phyloP scores from a whole-genome alignment of 805 yeast genomes.

The Hanseniaspora thailandica region DNA sequence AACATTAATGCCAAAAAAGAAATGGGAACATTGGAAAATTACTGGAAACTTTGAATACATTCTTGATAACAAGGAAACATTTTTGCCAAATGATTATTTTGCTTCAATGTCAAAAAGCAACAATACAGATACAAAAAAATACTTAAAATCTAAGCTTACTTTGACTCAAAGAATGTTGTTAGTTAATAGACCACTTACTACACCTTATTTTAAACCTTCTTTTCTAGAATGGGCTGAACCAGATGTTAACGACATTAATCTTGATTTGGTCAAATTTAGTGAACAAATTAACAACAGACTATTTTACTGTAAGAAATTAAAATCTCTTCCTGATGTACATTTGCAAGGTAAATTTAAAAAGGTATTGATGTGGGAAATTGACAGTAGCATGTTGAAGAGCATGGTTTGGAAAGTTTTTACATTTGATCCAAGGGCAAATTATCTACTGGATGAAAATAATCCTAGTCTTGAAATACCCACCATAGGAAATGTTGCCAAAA shows the following conservation, averaged over 20 bases:
- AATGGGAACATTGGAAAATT: not conserved
- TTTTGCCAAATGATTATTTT: no score
- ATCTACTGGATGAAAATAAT: not conserved
- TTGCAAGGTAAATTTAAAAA: not conserved
- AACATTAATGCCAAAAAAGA: not conserved
- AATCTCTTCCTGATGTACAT: no score
- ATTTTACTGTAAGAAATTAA: not conserved
- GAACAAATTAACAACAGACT: not conserved
- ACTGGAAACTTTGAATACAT: not conserved
- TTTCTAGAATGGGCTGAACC: not conserved
- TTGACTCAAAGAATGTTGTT: no score
- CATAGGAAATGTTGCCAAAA: no score
- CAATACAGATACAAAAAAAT: no score
- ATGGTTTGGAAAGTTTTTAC: slow-evolving; percentile 1
- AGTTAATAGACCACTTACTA: no score
- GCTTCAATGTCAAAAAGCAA: no score
- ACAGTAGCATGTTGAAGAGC: not conserved
- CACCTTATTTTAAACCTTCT: no score
- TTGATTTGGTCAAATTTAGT: no score
- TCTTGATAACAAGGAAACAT: not conserved
- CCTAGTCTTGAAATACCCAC: no score
- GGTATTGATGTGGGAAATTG: not conserved
- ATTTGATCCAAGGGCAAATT: not conserved
- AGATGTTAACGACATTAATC: not conserved
- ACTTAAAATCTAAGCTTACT: no score